These are phyloP conservation scores for Aspergillus homomorphus DNA, from an alignment of 495 filamentous ascomycete genomes.

Conservation along the genomic window DNA sequence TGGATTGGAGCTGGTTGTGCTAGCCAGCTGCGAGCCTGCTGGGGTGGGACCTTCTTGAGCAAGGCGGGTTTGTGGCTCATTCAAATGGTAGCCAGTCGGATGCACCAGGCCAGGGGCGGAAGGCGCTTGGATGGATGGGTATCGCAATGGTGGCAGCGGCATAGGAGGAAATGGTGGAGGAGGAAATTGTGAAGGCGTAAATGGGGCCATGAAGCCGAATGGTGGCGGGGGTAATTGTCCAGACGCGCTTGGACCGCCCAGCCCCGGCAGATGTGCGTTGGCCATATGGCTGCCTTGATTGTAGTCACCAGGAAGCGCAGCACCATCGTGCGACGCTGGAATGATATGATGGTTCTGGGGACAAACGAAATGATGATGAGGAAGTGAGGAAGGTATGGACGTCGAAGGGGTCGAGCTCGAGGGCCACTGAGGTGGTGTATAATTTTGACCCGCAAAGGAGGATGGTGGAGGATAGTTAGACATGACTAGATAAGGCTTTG, in stretches of 20 bases:
- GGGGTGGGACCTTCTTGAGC: conserved; percentile 1
- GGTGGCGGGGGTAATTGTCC: conserved; percentile 31
- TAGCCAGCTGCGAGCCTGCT: conserved; percentile 8
- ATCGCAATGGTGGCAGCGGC: conserved; percentile 25
- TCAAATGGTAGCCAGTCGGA: conserved; percentile 6
- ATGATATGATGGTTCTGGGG: conserved; percentile 15
- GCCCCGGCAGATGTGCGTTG: conserved; percentile 28
- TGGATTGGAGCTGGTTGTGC: conserved; percentile 1
- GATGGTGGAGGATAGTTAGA: conserved; percentile 54
- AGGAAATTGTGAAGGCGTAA: conserved; percentile 28
- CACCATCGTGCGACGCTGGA: conserved; percentile 4
- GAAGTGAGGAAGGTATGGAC: conserved; percentile 21
- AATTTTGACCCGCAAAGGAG: conserved; percentile 45
- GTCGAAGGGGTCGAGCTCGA: conserved; percentile 19
- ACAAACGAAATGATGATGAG: conserved; percentile 22
- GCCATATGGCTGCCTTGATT: conserved; percentile 26
- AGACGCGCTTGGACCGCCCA: conserved; percentile 18
- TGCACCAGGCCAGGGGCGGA: conserved; percentile 16
- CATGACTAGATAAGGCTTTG: conserved; percentile 36
- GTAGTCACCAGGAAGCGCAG: conserved; percentile 17
- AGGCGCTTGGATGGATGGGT: conserved; percentile 25
- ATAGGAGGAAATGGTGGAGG: conserved; percentile 26
- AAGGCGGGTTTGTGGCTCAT: conserved; percentile 8
- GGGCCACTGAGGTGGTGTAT: conserved; percentile 33
- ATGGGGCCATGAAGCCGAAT: conserved; percentile 29